Percentiles rank a stretch among this genome's conserved stretches.
Evolutionary conservation across 345 rosid species (phyloP).

Genomic region (Eucalyptus urophylla): DNA sequence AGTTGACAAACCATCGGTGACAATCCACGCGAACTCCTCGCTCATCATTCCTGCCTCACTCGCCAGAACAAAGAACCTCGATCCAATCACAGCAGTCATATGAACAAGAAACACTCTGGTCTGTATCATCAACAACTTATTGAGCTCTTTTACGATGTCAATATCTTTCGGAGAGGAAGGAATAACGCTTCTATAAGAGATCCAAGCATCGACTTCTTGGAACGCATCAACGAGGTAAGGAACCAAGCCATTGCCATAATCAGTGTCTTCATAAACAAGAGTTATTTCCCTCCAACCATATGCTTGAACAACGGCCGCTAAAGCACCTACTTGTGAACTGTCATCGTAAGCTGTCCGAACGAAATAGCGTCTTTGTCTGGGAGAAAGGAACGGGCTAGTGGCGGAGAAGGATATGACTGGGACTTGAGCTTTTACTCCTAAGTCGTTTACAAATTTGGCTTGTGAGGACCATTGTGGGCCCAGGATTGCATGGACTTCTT

Average conservation of each 20-base stretch:
- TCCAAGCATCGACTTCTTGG: conserved; percentile 1
- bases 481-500: conserved; percentile 19
- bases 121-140: conserved; percentile 10
- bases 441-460: conserved; percentile 9
- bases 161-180: conserved; percentile 1
- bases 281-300: conserved; percentile 23
- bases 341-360: conserved; percentile 11
- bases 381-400: conserved; percentile 6
- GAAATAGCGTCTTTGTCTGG: conserved; percentile 1
- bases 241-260: conserved; percentile 13
- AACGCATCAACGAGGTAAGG: conserved; percentile 12
- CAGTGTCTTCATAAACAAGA: conserved; percentile 14
- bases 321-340: conserved; percentile 11
- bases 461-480: conserved; percentile 19
- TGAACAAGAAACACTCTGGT: conserved; percentile 27
- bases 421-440: conserved; percentile 16
- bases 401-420: conserved; percentile 22
- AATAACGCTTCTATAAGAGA: conserved; percentile 4
- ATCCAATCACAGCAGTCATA: conserved; percentile 14
- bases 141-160: conserved; percentile 5
- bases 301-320: conserved; percentile 3
- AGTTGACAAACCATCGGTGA: conserved; percentile 6
- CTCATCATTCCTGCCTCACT: conserved; percentile 18
- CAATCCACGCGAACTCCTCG: conserved; percentile 18
- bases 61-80: conserved; percentile 8